Percentiles rank a stretch among this genome's conserved stretches.
Conservation (phyloP, 2,329 filamentous ascomycete genomes). For the Colletotrichum eleusines region DNA sequence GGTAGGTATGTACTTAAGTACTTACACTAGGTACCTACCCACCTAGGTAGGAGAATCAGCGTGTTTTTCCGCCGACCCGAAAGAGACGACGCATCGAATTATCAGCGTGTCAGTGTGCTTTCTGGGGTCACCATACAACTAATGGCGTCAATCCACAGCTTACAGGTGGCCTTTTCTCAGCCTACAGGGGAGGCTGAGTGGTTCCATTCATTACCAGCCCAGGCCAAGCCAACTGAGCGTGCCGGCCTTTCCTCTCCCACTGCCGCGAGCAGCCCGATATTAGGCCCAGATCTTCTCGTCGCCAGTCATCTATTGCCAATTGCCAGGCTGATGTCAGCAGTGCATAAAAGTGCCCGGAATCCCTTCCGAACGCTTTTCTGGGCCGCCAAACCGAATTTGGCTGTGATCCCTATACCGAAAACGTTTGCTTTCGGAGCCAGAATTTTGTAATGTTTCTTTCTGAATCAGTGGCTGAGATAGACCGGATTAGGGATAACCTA, state of each 20-base stretch:
- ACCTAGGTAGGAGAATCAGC: not conserved
- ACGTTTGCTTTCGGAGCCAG: too few relatives aligned
- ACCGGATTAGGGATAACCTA: too few relatives aligned
- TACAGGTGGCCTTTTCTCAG: slow-evolving; percentile 38
- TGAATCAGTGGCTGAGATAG: too few relatives aligned
- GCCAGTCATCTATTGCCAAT: too few relatives aligned
- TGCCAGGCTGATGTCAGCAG: too few relatives aligned
- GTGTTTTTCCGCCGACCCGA: slow-evolving; percentile 3
- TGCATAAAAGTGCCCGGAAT: too few relatives aligned
- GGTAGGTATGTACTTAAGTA: not conserved
- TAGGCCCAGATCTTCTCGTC: too few relatives aligned
- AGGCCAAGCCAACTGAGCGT: slow-evolving; percentile 30
- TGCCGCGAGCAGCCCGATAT: slow-evolving; percentile 10
- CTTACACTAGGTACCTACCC: too few relatives aligned
- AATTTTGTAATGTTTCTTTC: too few relatives aligned
- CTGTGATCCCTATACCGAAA: too few relatives aligned
- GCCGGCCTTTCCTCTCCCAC: slow-evolving; percentile 15
- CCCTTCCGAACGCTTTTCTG: too few relatives aligned
- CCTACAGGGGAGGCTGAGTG: slow-evolving; percentile 18
- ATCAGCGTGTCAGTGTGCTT: slow-evolving; percentile 3
- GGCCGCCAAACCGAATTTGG: too few relatives aligned
- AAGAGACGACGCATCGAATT: not conserved
- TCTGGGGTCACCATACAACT: slow-evolving; percentile 1
- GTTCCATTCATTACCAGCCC: slow-evolving; percentile 6
- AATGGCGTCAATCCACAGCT: slow-evolving; percentile 2